Evolutionary conservation across 2,329 filamentous ascomycete species (phyloP).

Genomic region (Xenoacremonium recifei): DNA sequence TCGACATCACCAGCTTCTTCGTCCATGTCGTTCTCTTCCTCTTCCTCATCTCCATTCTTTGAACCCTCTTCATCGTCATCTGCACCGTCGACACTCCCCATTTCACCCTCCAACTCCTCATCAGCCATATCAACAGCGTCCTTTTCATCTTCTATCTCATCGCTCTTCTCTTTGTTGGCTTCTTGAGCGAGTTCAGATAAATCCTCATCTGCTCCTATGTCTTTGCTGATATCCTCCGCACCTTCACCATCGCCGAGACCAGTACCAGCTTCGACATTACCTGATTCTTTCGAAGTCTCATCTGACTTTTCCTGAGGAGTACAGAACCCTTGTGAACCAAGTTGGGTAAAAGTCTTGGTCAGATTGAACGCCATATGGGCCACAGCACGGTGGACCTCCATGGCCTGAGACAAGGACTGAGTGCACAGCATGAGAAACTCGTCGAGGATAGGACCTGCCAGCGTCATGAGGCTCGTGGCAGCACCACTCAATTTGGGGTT

Average conservation of each 20-base stretch:
- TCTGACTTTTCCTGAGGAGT: constrained; percentile 79
- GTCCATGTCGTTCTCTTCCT: constrained; percentile 74
- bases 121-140: constrained; percentile 91
- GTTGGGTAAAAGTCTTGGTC: constrained; percentile 72
- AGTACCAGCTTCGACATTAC: constrained; percentile 86
- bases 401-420: constrained; percentile 56
- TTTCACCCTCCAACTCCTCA: constrained; percentile 85
- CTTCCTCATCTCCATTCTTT: constrained; percentile 61
- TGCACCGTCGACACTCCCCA: constrained; percentile 62
- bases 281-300: constrained; percentile 65
- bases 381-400: constrained; percentile 65
- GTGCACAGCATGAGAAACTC: constrained; percentile 67
- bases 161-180: constrained; percentile 62
- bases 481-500: constrained; percentile 25
- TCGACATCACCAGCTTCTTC: constrained; percentile 90
- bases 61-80: constrained; percentile 60
- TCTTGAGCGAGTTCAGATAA: constrained; percentile 88
- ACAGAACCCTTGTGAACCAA: constrained; percentile 87
- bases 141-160: constrained; percentile 74
- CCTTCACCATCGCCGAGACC: constrained; percentile 94
- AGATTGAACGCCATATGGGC: constrained; percentile 75
- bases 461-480: constrained; percentile 29
- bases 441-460: constrained; percentile 64
- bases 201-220: constrained; percentile 91
- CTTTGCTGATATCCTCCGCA: constrained; percentile 96